Evolutionary conservation across 164 flowering plant species (phyloP), one percentile per base, ranked within the genome.

Genomic region (Vitis labrusca): DNA sequence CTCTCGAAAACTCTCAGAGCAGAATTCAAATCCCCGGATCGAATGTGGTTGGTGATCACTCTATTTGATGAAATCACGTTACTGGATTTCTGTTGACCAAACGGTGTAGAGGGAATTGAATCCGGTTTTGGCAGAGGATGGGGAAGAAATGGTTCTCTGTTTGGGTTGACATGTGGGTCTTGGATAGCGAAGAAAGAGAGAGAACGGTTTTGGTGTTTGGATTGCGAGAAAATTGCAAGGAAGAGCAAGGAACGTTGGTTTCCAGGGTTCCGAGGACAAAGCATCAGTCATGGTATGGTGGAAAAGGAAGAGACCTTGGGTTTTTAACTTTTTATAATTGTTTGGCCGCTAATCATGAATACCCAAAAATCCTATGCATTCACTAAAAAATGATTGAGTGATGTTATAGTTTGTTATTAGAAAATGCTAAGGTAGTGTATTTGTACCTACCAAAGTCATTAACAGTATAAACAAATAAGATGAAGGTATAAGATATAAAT

Each of bases 1-100:
- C 48, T 44, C 1, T 80, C 56, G 65, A 84, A 84, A 10, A 76
- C 77, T 37, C 32, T 59, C 7, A 76, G 71, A 23, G 85, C 85
- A 3, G 87, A 82, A 64, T 67, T 73, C 9, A 80, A 59, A 55
- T 84, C 84, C 32, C 82, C 80, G 6, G 68, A 52, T 61, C 79
- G 64, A 12, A 79, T 66, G 47, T 63, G 70, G 16, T 54, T 29
- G 48, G 84, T 59, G 68, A 84, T 78, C 32, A 68, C 37, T 71
- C 72, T 78, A 51, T 84, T 84, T 13, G 79, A 80, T 10, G 70
- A 27, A n/a, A 78, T 30, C 53, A 77, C 66, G 29, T 74, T 68
- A 13, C 37, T 14, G 8, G 23, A 65, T 8, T 58, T 16, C 50
- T 8, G 62, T 9, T 51, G 69, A 69, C 59, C 23, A 11, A 53